Evolutionary conservation across 1,139 yeast species (phyloP).

Genomic region (Cylindricascospora bacillispora): DNA sequence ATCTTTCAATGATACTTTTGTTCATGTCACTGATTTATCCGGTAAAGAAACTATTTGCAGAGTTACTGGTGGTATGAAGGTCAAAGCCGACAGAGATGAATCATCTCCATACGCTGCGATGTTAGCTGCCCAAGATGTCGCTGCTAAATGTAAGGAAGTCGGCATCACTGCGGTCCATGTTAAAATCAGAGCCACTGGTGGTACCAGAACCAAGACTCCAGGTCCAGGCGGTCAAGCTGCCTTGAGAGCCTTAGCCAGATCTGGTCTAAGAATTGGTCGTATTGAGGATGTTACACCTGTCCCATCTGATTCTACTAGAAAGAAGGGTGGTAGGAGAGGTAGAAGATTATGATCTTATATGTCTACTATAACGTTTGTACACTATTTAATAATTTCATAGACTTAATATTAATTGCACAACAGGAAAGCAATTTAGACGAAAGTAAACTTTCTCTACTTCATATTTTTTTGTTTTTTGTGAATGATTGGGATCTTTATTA

Average conservation of each 20-base stretch:
- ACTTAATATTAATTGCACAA: too few relatives aligned
- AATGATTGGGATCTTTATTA: too few relatives aligned
- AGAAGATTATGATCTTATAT: constrained; percentile 98
- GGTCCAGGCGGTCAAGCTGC: constrained; percentile 99
- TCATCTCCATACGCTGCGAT: constrained; percentile 99
- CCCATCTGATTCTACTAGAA: constrained; percentile 99
- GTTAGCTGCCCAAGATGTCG: constrained; percentile 99
- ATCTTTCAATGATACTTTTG: constrained; percentile 99
- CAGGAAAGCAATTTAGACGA: too few relatives aligned
- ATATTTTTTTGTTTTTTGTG: too few relatives aligned
- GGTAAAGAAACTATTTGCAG: constrained; percentile 99
- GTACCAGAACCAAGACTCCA: constrained; percentile 99
- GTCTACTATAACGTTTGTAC: too few relatives aligned
- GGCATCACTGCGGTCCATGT: constrained; percentile 99
- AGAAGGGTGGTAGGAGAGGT: constrained; percentile 99
- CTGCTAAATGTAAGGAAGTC: constrained; percentile 97
- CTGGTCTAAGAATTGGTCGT: constrained; percentile 99
- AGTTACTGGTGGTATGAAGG: constrained; percentile 99
- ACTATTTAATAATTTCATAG: too few relatives aligned
- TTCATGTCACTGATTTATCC: constrained; percentile 98
- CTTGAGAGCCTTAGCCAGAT: constrained; percentile 99
- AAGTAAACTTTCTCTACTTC: too few relatives aligned
- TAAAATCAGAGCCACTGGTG: constrained; percentile 99
- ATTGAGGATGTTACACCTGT: constrained; percentile 99
- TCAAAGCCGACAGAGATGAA: constrained; percentile 99